Base-by-base conservation (phyloP, 768 basidiomycete genomes). In the Kondoa malvinella region DNA sequence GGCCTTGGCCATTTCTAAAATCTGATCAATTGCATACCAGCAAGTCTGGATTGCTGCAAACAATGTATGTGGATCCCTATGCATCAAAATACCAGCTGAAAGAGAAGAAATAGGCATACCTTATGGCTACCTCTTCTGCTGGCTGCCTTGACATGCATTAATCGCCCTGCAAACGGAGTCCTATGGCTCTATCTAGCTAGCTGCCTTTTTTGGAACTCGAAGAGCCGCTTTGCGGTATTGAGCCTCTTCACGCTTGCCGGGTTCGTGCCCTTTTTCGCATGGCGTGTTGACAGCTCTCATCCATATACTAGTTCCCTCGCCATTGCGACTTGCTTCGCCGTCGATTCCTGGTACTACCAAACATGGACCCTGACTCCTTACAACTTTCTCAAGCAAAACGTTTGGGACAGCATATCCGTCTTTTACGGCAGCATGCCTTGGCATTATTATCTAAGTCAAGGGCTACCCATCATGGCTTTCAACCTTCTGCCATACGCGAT, bases 391-490 rank as follows among this genome's bases (percentile, higher is more conserved):
- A 77, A 81, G 29, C 85, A 86, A 61, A 99, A 99, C 75, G 76
- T 91, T 15, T 86, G 92, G 2, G 81, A 83, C 1, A 73, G 76
- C 40, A 83, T 96, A 34, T 94, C 95, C 0, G 79, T 86, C n/a
- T 95, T 95, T 78, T 99, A 96, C 75, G 95, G 95, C 25, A 78
- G 81, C 1, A 89, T 83, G 72, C 78, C 87, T 3, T 88, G 85
- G 85, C 88, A 95, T 74, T 97, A 88, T 75, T 96, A 99, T 74
- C 69, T 95, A 56, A 81, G 83, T 0, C 92, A 96, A 77, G 91
- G 82, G 0, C 73, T 97, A 1, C 94, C 92, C 0, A 83, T 97
- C 65, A 79, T 96, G 21, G 85, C 85, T 72, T 83, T 84, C 1
- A 85, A 87, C 0, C 73, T 83, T 0, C 76, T 90, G 0, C 91